Evolutionary conservation across 441 rosid species (phyloP).

Genomic region (Melastoma candidum): DNA sequence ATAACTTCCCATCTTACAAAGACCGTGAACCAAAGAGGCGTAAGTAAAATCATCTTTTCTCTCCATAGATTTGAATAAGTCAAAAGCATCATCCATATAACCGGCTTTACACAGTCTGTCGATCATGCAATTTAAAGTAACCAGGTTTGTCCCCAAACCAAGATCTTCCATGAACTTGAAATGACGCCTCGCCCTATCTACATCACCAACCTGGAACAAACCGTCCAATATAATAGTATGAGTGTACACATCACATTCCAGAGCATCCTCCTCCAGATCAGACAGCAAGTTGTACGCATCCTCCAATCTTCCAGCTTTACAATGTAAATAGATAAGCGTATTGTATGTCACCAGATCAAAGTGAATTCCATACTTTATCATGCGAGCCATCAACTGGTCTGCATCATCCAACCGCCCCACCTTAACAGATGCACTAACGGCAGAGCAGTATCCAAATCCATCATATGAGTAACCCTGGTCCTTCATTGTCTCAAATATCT

Average conservation of each 20-base stretch:
- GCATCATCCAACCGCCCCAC: constrained; percentile 46
- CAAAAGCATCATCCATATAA: constrained; percentile 39
- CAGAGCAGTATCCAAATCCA: constrained; percentile 64
- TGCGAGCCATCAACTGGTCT: constrained; percentile 29
- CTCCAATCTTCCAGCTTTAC: constrained; percentile 49
- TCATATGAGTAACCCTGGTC: constrained; percentile 61
- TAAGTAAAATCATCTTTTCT: constrained; percentile 62
- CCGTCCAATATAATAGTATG: constrained; percentile 65
- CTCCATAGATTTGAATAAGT: constrained; percentile 48
- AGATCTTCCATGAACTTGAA: constrained; percentile 32
- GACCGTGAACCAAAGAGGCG: constrained; percentile 67
- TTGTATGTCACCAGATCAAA: constrained; percentile 68
- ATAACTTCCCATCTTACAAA: constrained; percentile 55
- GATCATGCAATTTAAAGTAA: constrained; percentile 51
- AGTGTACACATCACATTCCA: constrained; percentile 59
- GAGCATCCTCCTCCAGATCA: constrained; percentile 44
- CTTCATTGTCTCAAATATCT: constrained; percentile 44
- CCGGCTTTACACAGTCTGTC: constrained; percentile 66
- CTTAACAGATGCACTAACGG: constrained; percentile 50
- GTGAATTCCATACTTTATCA: constrained; percentile 40
- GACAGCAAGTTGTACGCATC: constrained; percentile 38
- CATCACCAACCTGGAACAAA: constrained; percentile 48
- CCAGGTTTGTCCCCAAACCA: constrained; percentile 38
- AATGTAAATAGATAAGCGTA: constrained; percentile 53
- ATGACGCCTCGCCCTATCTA: constrained; percentile 41